Conservation (phyloP, 129 eudicot species). For the Smallanthus sonchifolius region DNA sequence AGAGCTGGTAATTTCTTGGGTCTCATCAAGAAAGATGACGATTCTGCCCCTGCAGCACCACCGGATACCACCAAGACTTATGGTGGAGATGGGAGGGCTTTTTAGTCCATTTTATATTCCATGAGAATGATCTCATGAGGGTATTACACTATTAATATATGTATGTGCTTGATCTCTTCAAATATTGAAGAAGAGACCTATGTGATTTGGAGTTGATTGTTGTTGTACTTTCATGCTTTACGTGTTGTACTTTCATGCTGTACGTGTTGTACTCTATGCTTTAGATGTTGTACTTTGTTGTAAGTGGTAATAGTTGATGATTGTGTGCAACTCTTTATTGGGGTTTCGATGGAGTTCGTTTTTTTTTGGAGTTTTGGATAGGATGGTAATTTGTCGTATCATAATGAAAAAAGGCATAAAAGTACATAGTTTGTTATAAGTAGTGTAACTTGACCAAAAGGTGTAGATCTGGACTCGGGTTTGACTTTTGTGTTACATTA, state of each 20-base stretch:
- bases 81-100: conserved; percentile 13
- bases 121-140: neutral
- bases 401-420: too few relatives aligned
- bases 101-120: conserved; percentile 6
- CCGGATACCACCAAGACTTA: neutral
- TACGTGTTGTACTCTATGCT: too few relatives aligned
- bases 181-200: neutral
- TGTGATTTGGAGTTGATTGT: neutral
- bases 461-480: too few relatives aligned
- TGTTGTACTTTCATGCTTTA: neutral
- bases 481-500: too few relatives aligned
- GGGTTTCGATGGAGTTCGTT: too few relatives aligned
- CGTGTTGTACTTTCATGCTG: neutral
- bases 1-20: conserved; percentile 23
- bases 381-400: too few relatives aligned
- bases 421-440: too few relatives aligned
- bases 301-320: too few relatives aligned
- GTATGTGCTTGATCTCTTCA: neutral
- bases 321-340: too few relatives aligned
- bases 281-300: too few relatives aligned
- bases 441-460: too few relatives aligned
- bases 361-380: too few relatives aligned
- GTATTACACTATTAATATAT: neutral
- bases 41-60: conserved; percentile 12
- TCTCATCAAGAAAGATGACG: conserved; percentile 9